phyloP scores from a whole-genome alignment of 2,329 filamentous ascomycete species.

The Epichloe brachyelytri region DNA sequence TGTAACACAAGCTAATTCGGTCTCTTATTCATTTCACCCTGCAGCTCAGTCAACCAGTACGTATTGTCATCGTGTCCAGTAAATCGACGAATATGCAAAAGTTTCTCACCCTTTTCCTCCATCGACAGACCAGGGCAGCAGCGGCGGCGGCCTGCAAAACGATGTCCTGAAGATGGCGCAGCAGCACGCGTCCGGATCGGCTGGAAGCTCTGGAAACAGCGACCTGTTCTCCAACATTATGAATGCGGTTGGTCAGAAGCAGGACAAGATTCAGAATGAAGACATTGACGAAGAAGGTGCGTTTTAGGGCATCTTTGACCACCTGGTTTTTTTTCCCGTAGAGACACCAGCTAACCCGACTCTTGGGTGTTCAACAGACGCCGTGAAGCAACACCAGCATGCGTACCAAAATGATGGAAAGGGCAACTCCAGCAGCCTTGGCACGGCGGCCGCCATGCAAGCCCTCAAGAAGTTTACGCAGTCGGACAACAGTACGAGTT shows the following conservation, averaged over 20 bases:
- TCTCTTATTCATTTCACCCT: background rate
- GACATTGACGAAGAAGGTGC: slow-evolving; percentile 37
- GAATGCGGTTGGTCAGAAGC: slow-evolving; percentile 34
- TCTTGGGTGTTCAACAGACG: slow-evolving; percentile 30
- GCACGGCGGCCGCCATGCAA: slow-evolving; percentile 67
- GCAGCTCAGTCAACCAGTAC: slow-evolving; percentile 8
- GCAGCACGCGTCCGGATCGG: slow-evolving; percentile 32
- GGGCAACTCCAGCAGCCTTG: slow-evolving; percentile 40
- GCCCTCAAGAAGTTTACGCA: slow-evolving; percentile 67
- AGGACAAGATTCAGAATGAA: slow-evolving; percentile 32
- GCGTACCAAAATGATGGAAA: slow-evolving; percentile 46
- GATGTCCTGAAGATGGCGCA: slow-evolving; percentile 36
- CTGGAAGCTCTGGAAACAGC: slow-evolving; percentile 32
- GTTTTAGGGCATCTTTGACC: slow-evolving; percentile 3
- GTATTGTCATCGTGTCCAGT: background rate
- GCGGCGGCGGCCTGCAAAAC: slow-evolving; percentile 23
- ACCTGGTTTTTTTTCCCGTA: background rate
- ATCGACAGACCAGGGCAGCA: slow-evolving; percentile 10
- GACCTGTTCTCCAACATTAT: slow-evolving; percentile 38
- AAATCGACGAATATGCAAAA: no score
- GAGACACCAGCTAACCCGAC: background rate
- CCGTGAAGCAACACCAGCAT: slow-evolving; percentile 62
- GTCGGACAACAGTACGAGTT: slow-evolving; percentile 33
- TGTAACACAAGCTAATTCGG: background rate
- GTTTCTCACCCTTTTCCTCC: background rate